Evolutionary conservation across 2,329 filamentous ascomycete genomes (phyloP).

Genomic region (Hypoxylon sp.): DNA sequence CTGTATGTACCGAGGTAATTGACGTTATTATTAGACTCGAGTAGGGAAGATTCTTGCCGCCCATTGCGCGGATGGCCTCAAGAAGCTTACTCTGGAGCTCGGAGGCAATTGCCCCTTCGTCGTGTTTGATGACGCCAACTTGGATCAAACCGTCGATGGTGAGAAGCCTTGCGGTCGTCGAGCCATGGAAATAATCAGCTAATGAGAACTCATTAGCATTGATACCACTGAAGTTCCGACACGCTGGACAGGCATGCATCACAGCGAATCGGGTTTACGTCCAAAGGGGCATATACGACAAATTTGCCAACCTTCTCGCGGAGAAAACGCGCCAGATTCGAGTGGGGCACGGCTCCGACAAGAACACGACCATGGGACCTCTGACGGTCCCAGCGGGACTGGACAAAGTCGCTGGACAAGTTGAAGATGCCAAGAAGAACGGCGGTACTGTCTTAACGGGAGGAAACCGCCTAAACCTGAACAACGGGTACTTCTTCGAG

Average conservation of each 20-base stretch:
- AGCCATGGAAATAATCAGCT: neutral
- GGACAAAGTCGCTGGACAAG: conserved; percentile 71
- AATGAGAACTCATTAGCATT: conserved; percentile 44
- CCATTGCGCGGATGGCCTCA: conserved; percentile 74
- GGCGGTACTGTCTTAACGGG: conserved; percentile 76
- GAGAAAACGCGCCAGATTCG: conserved; percentile 68
- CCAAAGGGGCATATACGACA: conserved; percentile 73
- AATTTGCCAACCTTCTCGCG: conserved; percentile 70
- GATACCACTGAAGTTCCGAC: conserved; percentile 59
- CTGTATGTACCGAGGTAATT: conserved; percentile 3
- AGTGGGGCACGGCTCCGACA: conserved; percentile 72
- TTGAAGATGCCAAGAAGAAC: conserved; percentile 74
- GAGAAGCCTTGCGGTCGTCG: conserved; percentile 3
- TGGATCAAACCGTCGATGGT: conserved; percentile 72
- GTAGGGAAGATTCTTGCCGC: conserved; percentile 78
- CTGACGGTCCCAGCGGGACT: conserved; percentile 70
- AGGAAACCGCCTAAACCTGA: conserved; percentile 61
- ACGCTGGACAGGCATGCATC: conserved; percentile 76
- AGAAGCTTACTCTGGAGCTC: conserved; percentile 79
- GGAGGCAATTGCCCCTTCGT: conserved; percentile 80
- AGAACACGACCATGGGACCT: conserved; percentile 72
- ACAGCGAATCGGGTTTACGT: conserved; percentile 77
- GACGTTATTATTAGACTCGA: conserved; percentile 64
- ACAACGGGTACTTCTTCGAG: conserved; percentile 74
- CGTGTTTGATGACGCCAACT: conserved; percentile 77